Conservation (phyloP, 192 early-diverging fungal species). For the Coemansia asiatica region DNA sequence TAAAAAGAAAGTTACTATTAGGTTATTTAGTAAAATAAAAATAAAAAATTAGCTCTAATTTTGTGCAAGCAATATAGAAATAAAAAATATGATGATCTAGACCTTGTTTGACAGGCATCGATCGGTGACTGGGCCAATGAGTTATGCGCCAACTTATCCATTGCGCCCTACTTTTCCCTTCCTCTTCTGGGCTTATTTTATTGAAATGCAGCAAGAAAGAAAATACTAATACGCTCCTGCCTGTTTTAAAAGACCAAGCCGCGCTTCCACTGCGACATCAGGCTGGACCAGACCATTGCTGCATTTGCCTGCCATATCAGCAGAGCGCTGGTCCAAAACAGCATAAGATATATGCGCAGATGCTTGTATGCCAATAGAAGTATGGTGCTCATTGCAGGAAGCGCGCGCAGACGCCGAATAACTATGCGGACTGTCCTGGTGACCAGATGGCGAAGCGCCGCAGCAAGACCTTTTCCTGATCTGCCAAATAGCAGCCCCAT, state of each 20-base stretch:
- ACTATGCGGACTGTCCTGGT: conserved; percentile 6
- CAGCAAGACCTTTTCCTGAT: conserved; percentile 12
- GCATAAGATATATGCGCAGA: conserved; percentile 35
- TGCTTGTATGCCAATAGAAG: conserved; percentile 44
- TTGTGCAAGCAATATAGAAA: no score
- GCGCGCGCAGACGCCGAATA: conserved; percentile 15
- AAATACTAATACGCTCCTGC: no score
- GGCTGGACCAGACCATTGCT: conserved; percentile 39
- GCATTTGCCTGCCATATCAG: conserved; percentile 48
- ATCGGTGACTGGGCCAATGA: no score
- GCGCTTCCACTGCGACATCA: conserved; percentile 27
- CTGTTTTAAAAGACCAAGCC: conserved; percentile 24
- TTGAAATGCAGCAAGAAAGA: no score
- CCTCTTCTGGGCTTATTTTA: no score
- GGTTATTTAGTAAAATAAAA: no score
- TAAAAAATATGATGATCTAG: no score
- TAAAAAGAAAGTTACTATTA: no score
- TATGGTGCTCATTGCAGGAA: conserved; percentile 29
- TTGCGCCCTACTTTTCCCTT: no score
- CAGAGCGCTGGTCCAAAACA: conserved; percentile 43
- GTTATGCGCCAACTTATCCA: no score
- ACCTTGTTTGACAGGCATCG: no score
- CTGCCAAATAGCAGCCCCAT: conserved; percentile 36
- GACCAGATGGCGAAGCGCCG: conserved; percentile 7
- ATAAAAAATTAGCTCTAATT: no score